Percentiles rank a stretch among this genome's conserved stretches.
These are phyloP conservation scores for Sphagnum magellanicum DNA, from an alignment of 228 moss, liverwort and hornwort genomes.

Conservation along the genomic window DNA sequence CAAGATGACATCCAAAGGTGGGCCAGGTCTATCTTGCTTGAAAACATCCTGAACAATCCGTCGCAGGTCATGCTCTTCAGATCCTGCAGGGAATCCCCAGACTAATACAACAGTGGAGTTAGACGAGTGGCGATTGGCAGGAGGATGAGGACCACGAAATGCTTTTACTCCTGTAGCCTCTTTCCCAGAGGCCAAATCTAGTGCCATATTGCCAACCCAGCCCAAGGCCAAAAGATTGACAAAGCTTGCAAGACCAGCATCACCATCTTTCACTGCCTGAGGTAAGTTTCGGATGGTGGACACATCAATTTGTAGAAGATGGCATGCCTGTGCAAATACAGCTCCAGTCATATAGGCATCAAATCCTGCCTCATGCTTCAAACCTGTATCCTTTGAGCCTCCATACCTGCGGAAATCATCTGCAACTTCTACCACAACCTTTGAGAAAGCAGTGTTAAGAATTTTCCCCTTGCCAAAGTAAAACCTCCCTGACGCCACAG, in stretches of 20 bases:
- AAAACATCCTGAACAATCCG: slow-evolving; percentile 60
- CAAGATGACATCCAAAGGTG: slow-evolving; percentile 31
- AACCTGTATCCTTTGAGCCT: slow-evolving; percentile 60
- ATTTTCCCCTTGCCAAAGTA: slow-evolving; percentile 65
- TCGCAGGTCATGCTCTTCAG: slow-evolving; percentile 35
- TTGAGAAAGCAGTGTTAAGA: slow-evolving; percentile 47
- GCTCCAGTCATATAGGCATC: slow-evolving; percentile 96
- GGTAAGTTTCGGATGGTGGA: slow-evolving; percentile 47
- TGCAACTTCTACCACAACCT: slow-evolving; percentile 70
- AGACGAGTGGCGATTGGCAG: slow-evolving; percentile 25
- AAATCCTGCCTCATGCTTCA: slow-evolving; percentile 88
- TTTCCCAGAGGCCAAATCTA: slow-evolving; percentile 57
- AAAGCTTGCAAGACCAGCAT: slow-evolving; percentile 61
- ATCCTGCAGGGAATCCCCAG: slow-evolving; percentile 66
- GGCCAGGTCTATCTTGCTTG: slow-evolving; percentile 31
- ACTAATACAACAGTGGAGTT: slow-evolving; percentile 40
- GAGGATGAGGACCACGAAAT: slow-evolving; percentile 25
- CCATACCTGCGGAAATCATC: slow-evolving; percentile 62
- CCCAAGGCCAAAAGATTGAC: slow-evolving; percentile 71
- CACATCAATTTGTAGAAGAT: slow-evolving; percentile 59
- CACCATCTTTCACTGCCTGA: slow-evolving; percentile 20
- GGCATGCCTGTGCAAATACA: slow-evolving; percentile 83
- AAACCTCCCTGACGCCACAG: slow-evolving; percentile 60
- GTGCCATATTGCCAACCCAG: slow-evolving; percentile 61
- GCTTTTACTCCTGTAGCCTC: slow-evolving; percentile 68